A percentile compares a stretch with the other conserved stretches of the same genome.
Evolutionary conservation across 345 rosid species (phyloP).

Genomic region (Arabidopsis thaliana): TAIR10.1 NC_003070.9:12933001-12933500

Average conservation of each 20-base stretch:
- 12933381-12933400: not conserved
- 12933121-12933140: slow-evolving; percentile 78
- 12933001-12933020: too few relatives aligned
- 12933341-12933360: slow-evolving; percentile 72
- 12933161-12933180: slow-evolving; percentile 52
- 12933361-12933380: slow-evolving; percentile 36
- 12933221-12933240: not conserved
- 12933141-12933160: slow-evolving; percentile 73
- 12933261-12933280: slow-evolving; percentile 71
- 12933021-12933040: not conserved
- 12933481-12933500: slow-evolving; percentile 63
- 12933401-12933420: not conserved
- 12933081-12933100: slow-evolving; percentile 56
- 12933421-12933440: not conserved
- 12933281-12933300: slow-evolving; percentile 71
- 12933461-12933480: slow-evolving; percentile 71
- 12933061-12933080: slow-evolving; percentile 51
- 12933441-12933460: slow-evolving; percentile 74
- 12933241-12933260: not conserved
- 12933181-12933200: not conserved
- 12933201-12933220: not conserved
- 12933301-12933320: slow-evolving; percentile 68
- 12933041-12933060: slow-evolving; percentile 45
- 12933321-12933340: slow-evolving; percentile 66
- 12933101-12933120: slow-evolving; percentile 75